These are phyloP conservation scores for Quercus tomentella DNA, from an alignment of 331 rosid species.

Conservation along the genomic window DNA sequence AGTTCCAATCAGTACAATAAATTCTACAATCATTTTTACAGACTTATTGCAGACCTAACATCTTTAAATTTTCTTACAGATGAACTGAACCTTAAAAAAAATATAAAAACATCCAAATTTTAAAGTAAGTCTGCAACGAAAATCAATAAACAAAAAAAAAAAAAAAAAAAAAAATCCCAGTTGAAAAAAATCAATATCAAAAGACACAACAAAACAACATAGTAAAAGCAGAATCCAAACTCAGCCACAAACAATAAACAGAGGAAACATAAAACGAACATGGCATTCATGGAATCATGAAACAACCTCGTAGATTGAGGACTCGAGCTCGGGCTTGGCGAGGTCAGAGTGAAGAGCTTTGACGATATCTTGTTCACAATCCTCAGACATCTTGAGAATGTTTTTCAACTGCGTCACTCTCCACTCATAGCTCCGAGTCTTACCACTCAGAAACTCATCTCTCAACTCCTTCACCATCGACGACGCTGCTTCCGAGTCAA, in stretches of 20 bases:
- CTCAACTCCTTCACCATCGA: constrained; percentile 34
- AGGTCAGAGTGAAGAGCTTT: constrained; percentile 72
- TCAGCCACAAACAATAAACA: neutral
- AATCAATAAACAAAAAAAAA: neutral
- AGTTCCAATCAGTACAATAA: neutral
- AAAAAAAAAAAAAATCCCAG: neutral
- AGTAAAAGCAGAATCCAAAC: neutral
- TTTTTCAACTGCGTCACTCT: constrained; percentile 60
- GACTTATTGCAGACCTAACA: neutral
- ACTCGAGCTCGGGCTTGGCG: constrained; percentile 70
- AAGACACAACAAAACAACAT: neutral
- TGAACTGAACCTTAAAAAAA: neutral
- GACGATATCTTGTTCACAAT: constrained; percentile 46
- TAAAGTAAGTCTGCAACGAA: too few species aligned
- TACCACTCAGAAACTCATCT: constrained; percentile 34
- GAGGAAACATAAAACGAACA: neutral
- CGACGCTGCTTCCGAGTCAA: constrained; percentile 38
- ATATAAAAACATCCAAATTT: too few species aligned
- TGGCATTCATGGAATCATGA: too few species aligned
- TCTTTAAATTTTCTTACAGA: neutral
- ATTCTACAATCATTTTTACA: neutral
- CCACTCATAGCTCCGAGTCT: constrained; percentile 70
- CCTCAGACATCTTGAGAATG: constrained; percentile 22
- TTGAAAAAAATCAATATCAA: neutral
- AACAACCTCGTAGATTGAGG: constrained; percentile 59